Conservation (phyloP, 2,329 filamentous ascomycete genomes). For the Fusarium hostae region DNA sequence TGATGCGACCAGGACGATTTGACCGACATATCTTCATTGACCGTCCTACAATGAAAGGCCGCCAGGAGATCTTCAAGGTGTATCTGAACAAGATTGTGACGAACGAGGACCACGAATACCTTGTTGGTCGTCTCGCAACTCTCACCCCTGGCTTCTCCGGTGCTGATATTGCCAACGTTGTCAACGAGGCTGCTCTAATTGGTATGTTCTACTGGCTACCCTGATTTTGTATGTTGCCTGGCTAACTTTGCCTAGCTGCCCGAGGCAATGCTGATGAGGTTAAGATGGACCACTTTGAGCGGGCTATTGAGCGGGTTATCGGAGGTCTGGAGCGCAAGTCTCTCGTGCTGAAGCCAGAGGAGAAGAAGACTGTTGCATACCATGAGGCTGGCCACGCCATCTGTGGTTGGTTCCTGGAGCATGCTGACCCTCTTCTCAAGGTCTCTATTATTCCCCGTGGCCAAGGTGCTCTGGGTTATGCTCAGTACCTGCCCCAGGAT, state of each 20-base stretch:
- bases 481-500: conserved; percentile 95
- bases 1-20: conserved; percentile 97
- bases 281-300: conserved; percentile 91
- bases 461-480: conserved; percentile 92
- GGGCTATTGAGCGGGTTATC: conserved; percentile 96
- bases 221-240: conserved; percentile 45
- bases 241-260: conserved; percentile 70
- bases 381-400: conserved; percentile 98
- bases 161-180: conserved; percentile 97
- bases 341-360: conserved; percentile 88
- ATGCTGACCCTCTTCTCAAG: conserved; percentile 96
- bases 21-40: conserved; percentile 97
- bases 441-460: conserved; percentile 98
- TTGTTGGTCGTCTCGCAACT: conserved; percentile 89
- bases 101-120: conserved; percentile 85
- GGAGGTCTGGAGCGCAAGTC: conserved; percentile 98
- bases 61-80: conserved; percentile 95
- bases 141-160: conserved; percentile 96
- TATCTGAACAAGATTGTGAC: conserved; percentile 96
- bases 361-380: conserved; percentile 97
- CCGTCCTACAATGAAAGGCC: conserved; percentile 93
- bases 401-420: conserved; percentile 97
- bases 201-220: conserved; percentile 67
- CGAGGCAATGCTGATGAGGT: conserved; percentile 83
- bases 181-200: conserved; percentile 96